phyloP scores from a whole-genome alignment of 192 early-diverging fungal species.

The Phlyctochytrium bullatum region DNA sequence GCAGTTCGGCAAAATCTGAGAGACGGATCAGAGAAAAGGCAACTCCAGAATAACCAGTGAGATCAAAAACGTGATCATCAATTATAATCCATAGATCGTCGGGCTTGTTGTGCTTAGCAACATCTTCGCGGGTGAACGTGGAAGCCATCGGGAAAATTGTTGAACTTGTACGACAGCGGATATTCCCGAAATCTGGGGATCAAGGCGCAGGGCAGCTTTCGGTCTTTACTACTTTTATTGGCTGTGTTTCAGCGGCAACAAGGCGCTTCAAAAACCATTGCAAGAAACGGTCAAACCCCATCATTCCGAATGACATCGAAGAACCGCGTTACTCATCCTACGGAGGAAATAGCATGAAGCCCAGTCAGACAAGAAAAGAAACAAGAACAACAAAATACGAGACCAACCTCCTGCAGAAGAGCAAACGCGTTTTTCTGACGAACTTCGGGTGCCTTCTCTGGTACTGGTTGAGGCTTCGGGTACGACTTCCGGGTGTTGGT shows the following conservation, averaged over 20 bases:
- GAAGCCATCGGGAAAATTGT: too few species aligned
- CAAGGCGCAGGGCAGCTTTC: too few species aligned
- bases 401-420: neutral
- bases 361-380: neutral
- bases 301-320: too few species aligned
- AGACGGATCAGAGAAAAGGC: neutral
- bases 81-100: constrained; percentile 35
- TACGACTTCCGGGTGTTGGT: neutral
- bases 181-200: too few species aligned
- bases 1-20: constrained; percentile 25
- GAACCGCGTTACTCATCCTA: too few species aligned
- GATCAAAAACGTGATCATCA: constrained; percentile 29
- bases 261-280: too few species aligned
- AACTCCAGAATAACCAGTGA: constrained; percentile 17
- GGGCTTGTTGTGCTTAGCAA: constrained; percentile 29
- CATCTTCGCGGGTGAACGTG: constrained; percentile 49
- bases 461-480: neutral
- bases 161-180: too few species aligned
- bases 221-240: too few species aligned
- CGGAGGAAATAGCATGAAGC: too few species aligned
- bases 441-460: neutral
- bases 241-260: too few species aligned
- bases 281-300: too few species aligned
- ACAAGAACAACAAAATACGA: neutral
- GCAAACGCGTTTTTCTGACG: neutral